Conservation (phyloP, 768 basidiomycete species). For the Trametopsis cervina region DNA sequence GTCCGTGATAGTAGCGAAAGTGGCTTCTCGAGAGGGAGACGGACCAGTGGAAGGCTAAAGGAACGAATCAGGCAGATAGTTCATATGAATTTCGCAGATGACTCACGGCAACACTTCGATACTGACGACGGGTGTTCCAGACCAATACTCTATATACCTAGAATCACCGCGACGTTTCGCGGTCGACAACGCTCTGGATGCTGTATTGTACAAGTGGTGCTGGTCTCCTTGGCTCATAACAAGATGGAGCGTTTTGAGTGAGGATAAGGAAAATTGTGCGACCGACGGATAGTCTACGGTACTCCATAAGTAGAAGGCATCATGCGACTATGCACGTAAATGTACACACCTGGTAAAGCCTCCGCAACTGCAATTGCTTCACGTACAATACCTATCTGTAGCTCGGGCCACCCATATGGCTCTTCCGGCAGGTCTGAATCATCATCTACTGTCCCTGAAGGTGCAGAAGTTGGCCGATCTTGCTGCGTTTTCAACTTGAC, state of each 20-base stretch:
- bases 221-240: conserved; percentile 76
- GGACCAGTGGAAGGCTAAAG: conserved; percentile 59
- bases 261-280: conserved; percentile 84
- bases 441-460: conserved; percentile 30
- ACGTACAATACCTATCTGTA: conserved; percentile 89
- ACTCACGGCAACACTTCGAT: conserved; percentile 73
- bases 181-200: conserved; percentile 63
- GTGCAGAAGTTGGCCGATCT: background rate
- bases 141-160: conserved; percentile 78
- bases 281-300: conserved; percentile 73
- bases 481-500: conserved; percentile 30
- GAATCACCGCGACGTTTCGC: conserved; percentile 73
- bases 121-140: conserved; percentile 71
- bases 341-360: conserved; percentile 70
- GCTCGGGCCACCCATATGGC: conserved; percentile 86
- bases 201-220: conserved; percentile 65
- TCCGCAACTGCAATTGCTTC: conserved; percentile 92
- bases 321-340: background rate
- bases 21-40: conserved; percentile 70
- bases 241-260: conserved; percentile 64
- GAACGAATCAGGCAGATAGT: conserved; percentile 4
- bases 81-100: conserved; percentile 6
- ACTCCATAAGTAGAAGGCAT: background rate
- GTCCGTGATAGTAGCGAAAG: conserved; percentile 42
- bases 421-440: conserved; percentile 35